Evolutionary conservation across 2,329 filamentous ascomycete genomes (phyloP).

Genomic region (Trichoderma endophyticum): DNA sequence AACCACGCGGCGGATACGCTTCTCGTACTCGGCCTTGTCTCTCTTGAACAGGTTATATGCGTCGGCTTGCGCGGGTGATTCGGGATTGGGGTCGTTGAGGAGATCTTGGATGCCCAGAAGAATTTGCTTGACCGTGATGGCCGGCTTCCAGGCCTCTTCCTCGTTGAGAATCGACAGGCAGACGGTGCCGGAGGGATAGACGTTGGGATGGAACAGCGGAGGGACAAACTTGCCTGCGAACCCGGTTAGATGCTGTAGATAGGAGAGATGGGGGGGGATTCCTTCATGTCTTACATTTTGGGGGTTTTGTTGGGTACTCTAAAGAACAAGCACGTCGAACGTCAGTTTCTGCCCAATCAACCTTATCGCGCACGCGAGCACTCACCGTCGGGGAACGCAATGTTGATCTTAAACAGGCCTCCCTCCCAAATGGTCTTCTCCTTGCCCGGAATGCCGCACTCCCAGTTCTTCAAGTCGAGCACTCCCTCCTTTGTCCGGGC

Average conservation of each 20-base stretch:
- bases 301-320: conserved; percentile 99
- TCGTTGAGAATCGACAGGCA: conserved; percentile 97
- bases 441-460: conserved; percentile 94
- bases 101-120: conserved; percentile 93
- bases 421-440: conserved; percentile 97
- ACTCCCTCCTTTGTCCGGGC: conserved; percentile 74
- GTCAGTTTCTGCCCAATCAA: conserved; percentile 17
- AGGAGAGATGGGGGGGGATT: background rate
- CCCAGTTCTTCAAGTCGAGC: conserved; percentile 92
- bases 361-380: conserved; percentile 20
- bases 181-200: conserved; percentile 96
- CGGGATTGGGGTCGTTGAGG: conserved; percentile 93
- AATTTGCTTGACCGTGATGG: conserved; percentile 98
- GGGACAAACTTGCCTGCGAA: conserved; percentile 85
- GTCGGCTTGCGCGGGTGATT: conserved; percentile 93
- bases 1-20: conserved; percentile 80
- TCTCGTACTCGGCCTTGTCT: conserved; percentile 82
- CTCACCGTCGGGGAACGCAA: conserved; percentile 89
- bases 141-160: conserved; percentile 97
- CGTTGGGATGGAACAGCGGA: conserved; percentile 96
- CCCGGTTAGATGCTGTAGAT: background rate
- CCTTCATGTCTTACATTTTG: conserved; percentile 74
- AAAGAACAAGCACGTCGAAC: conserved; percentile 16
- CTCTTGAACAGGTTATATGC: conserved; percentile 97
- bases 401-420: conserved; percentile 91